Conservation (phyloP, 1,284 basidiomycete species). For the Pholiota adiposa region DNA sequence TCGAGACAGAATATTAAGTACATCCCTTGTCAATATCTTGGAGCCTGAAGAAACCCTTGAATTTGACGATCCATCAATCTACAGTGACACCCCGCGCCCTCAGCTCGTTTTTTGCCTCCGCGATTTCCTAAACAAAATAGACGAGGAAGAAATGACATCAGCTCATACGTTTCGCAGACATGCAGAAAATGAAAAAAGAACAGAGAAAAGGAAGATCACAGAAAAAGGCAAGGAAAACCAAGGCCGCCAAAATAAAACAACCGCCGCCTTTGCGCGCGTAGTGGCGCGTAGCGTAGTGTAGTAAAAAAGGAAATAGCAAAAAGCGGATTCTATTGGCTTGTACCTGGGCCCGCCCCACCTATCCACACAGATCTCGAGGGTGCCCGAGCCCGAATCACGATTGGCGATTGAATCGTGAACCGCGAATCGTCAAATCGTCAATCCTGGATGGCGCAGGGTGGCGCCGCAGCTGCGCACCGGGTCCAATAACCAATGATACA, state of each 20-base stretch:
- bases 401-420: too few relatives aligned
- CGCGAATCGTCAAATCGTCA: too few relatives aligned
- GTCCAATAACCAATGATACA: too few relatives aligned
- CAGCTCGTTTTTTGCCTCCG: conserved; percentile 72
- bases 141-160: conserved; percentile 7
- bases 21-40: too few relatives aligned
- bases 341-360: too few relatives aligned
- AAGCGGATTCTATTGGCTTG: background rate
- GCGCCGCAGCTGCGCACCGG: too few relatives aligned
- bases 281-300: too few relatives aligned
- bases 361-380: too few relatives aligned
- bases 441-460: too few relatives aligned
- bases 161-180: background rate
- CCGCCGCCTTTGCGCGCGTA: background rate
- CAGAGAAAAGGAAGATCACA: background rate
- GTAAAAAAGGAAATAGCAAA: background rate
- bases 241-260: background rate
- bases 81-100: conserved; percentile 68
- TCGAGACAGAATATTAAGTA: too few relatives aligned
- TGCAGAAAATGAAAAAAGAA: background rate
- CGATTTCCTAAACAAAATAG: conserved; percentile 55
- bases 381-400: too few relatives aligned
- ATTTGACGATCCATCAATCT: conserved; percentile 47
- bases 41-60: too few relatives aligned
- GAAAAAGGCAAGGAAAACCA: background rate